These are phyloP conservation scores for Candida sanyaensis DNA, from an alignment of 1,139 yeast genomes.

Conservation along the genomic window DNA sequence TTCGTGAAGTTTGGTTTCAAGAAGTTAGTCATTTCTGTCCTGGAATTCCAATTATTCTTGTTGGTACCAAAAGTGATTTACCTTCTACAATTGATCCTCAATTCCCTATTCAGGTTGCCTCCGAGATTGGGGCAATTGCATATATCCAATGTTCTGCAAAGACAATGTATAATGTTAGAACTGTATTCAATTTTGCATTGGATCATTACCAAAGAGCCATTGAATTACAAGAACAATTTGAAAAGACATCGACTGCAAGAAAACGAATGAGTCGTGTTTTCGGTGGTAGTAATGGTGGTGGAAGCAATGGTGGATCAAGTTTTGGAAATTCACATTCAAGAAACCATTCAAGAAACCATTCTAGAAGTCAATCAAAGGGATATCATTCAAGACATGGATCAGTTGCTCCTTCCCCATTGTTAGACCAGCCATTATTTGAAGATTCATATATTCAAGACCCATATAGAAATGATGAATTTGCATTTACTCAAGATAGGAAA, in stretches of 20 bases:
- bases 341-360: conserved; percentile 17
- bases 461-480: conserved; percentile 46
- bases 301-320: conserved; percentile 8
- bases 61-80: conserved; percentile 79
- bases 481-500: conserved; percentile 37
- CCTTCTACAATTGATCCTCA: conserved; percentile 45
- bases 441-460: conserved; percentile 33
- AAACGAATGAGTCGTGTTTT: conserved; percentile 34
- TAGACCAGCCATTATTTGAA: conserved; percentile 43
- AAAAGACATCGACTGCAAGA: conserved; percentile 33
- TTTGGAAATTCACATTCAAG: conserved; percentile 15
- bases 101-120: conserved; percentile 57
- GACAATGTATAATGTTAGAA: conserved; percentile 61
- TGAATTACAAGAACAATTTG: conserved; percentile 41
- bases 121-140: conserved; percentile 70
- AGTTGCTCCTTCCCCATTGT: conserved; percentile 37
- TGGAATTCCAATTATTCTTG: conserved; percentile 70
- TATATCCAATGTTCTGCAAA: conserved; percentile 83
- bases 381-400: conserved; percentile 40
- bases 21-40: conserved; percentile 86
- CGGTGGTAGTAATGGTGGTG: conserved; percentile 11
- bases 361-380: conserved; percentile 25
- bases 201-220: conserved; percentile 36
- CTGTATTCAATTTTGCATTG: conserved; percentile 63
- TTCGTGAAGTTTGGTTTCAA: conserved; percentile 82